These are phyloP conservation scores for Rhynchospora tenuis DNA, from an alignment of 176 grass and related monocot species.

Conservation along the genomic window DNA sequence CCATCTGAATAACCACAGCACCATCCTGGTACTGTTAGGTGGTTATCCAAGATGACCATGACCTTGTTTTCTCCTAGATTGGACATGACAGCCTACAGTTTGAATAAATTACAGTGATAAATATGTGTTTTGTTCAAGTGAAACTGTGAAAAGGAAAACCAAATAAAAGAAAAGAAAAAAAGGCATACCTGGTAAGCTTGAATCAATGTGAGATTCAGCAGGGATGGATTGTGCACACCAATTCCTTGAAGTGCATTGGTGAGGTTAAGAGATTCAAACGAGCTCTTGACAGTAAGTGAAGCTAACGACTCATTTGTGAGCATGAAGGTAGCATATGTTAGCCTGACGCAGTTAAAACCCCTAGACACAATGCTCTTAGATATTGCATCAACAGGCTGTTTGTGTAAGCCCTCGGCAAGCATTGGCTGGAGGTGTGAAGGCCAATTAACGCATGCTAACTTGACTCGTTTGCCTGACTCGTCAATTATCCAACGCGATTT, in stretches of 20 bases:
- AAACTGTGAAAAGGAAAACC: constrained; percentile 5
- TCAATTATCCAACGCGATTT: constrained; percentile 73
- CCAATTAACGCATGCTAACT: constrained; percentile 95
- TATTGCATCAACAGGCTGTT: constrained; percentile 51
- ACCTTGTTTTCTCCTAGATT: constrained; percentile 54
- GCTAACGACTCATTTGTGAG: constrained; percentile 53
- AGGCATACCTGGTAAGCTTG: constrained; percentile 55
- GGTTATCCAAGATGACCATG: constrained; percentile 95
- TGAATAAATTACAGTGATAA: neutral
- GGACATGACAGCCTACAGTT: constrained; percentile 51
- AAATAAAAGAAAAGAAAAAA: neutral
- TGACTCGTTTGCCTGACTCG: constrained; percentile 50
- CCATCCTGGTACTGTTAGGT: constrained; percentile 83
- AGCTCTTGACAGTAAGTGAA: constrained; percentile 49
- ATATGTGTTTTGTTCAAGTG: neutral
- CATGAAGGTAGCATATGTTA: constrained; percentile 81
- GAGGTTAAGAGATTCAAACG: constrained; percentile 59
- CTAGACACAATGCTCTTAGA: constrained; percentile 42
- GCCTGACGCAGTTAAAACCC: constrained; percentile 86
- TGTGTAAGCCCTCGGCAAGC: constrained; percentile 67
- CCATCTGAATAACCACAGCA: constrained; percentile 63
- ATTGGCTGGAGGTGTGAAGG: constrained; percentile 79
- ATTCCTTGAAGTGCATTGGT: constrained; percentile 41
- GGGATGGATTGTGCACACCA: constrained; percentile 43
- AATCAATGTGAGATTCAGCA: constrained; percentile 69